Base-by-base conservation (phyloP, 148 eudicot species). In the Spergularia bocconei region DNA sequence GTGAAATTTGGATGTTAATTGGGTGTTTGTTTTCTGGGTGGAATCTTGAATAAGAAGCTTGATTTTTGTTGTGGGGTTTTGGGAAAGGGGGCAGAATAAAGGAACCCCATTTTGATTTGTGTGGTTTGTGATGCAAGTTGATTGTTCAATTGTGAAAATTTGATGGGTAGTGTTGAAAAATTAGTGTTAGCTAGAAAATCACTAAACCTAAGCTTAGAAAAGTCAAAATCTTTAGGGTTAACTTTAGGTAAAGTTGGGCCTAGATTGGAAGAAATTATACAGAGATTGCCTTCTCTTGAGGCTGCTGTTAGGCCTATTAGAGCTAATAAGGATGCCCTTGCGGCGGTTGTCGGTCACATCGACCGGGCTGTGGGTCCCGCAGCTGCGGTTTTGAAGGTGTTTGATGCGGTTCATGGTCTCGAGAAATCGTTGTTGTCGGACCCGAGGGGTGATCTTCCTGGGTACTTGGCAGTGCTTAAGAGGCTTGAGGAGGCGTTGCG, bases 331-430 rank as follows among this genome's bases (percentile, higher is more conserved):
- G 91, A 86, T 62, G 91, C 91, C 16, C 93, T 91, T 72, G 74
- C 67, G 33, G 76, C 91, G n/a, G 96, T 91, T 69, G 92, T 89
- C 38, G 96, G 96, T 64, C 96, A 91, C 73, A 89, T 91, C 25
- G 88, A 91, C 67, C 76, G 89, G 54, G 96, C 96, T 11, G 89
- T 91, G 16, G 96, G 91, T 11, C 96, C 96, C 6, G 96, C 96
- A 17, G 91, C 96, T 21, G 96, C 96, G 6, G 96, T 91, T 60
- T 79, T 91, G 11, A 91, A 88, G 84, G 96, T 91, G 25, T 89
- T 91, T 57, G 92, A 91, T 77, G 96, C 92, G 0, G 91, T 91
- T 52, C 96, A 91, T 71, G 96, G 96, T 6, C 84, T 91, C 6
- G 96, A 91, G 83, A 89, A 87, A 70, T 89, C 96, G 36, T 68